Base-by-base conservation (phyloP, 768 basidiomycete genomes). In the Trametes coccinea region DNA sequence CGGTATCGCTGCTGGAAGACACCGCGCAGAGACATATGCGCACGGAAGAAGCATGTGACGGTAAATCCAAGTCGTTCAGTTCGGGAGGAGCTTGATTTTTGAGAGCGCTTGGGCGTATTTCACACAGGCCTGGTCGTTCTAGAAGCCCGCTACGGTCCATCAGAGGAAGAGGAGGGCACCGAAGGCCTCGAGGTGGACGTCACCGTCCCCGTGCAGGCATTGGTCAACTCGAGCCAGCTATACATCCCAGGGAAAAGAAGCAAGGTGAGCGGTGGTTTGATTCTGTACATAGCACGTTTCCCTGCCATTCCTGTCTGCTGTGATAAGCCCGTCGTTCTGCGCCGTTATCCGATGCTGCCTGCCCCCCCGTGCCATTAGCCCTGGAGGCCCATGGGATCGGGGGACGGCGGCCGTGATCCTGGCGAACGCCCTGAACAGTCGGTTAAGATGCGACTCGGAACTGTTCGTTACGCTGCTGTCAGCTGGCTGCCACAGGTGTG, bases 151-250 rank as follows among this genome's bases (percentile, higher is more conserved):
- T 95, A 93, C 73, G 89, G 89, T 16, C 79, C 84, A 48, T 74
- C 78, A 30, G 79, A 82, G 67, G 73, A 73, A 56, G 80, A 80
- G 54, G 78, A 79, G 53, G 82, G 79, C 56, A 77, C 78, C 8
- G 77, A 82, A 60, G 84, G 83, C 53, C 78, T 90, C 33, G 76
- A 80, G 46, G 77, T 92, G 48, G 88, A 95, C 71, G 92, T 95
- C 43, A 92, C 89, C 4, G 77, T 90, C 45, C 84, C 93, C 5
- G 71, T 95, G 53, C 93, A 95, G 76, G 86, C 90, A 17, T 78
- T 95, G 22, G 90, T 96, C 52, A 81, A 84, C 67, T 82, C 87
- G 65, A 88, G 89, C 41, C 91, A 92, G 70, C 70, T 97, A 53
- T 83, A 86, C 69, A 87, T 95, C 63, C 85, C 93, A 44, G 85